Base-by-base conservation (phyloP, 306 rosid genomes). In the Prunus mira region DNA sequence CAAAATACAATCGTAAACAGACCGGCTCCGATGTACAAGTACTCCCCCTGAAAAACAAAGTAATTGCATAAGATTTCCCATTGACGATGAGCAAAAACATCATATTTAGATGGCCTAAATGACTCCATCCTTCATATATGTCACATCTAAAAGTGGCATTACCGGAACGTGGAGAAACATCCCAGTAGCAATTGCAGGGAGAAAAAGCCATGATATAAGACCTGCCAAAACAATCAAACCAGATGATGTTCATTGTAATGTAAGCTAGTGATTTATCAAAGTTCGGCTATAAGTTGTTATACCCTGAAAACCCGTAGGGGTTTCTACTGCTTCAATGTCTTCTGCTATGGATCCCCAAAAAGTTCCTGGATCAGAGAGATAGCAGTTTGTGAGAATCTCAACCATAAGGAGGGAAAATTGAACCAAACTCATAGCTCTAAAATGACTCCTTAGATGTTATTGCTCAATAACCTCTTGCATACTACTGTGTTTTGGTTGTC, bases 241-340 rank as follows among this genome's bases (percentile, higher is more conserved):
- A 22, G 56, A 70, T 47, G 8, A 68, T 75, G 22, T 52, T 66
- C 22, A 63, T 56, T 50, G 24, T 50, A 43, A 58, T 20, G 67
- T 15, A 73, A 68, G 34, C 27, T 55, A 20, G 60, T 19, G 62
- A 70, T 73, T 28, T 65, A 55, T 24, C 2, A 56, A 69, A 76
- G 64, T 25, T 49, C 60, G 61, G 5, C 52, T 27, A 30, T 43
- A 68, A 58, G 50, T 3, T 20, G 54, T 54, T 71, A 24, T 82
- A 95, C 98, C 98, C 71, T 95, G 97, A 82, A 95, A 95, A 72
- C 98, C 97, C 2, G 97, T 90, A 20, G 98, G 97, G 18, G 98
- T 89, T 74, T 79, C 97, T 76, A 84, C 92, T 61, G 88, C 89
- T 47, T 61, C 78, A 68, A 84, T 27, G 18, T 92, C 97, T 45